phyloP scores from a whole-genome alignment of 345 rosid species.

The Linum usitatissimum region DNA sequence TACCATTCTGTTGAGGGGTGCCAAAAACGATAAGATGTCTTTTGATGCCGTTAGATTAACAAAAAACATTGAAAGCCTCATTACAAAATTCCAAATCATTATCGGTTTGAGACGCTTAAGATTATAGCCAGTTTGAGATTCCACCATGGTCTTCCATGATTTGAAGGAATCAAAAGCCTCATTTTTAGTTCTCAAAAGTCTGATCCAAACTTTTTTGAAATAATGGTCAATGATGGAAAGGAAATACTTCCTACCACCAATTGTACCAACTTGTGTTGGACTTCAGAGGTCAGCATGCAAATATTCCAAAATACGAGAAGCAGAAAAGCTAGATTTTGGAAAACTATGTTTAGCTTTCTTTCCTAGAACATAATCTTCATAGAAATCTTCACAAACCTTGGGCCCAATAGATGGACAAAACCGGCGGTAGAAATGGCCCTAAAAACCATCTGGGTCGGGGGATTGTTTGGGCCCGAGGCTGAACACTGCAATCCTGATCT shows the following conservation, averaged over 20 bases:
- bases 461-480: no score
- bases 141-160: neutral
- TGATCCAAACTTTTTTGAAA: slow-evolving; percentile 4
- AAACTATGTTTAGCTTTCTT: neutral
- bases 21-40: neutral
- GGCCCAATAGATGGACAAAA: no score
- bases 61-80: neutral
- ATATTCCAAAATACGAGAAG: neutral
- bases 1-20: slow-evolving; percentile 2
- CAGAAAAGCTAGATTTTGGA: no score
- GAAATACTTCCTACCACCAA: neutral
- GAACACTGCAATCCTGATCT: no score
- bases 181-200: neutral
- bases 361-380: neutral
- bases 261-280: neutral
- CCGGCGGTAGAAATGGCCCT: no score
- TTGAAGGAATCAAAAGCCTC: neutral
- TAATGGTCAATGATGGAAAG: slow-evolving; percentile 4
- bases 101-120: no score
- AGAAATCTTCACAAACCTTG: no score
- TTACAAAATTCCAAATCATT: neutral
- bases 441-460: no score
- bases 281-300: neutral
- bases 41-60: neutral
- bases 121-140: no score